Evolutionary conservation across 371 early-diverging fungal genomes (phyloP), one percentile per base, ranked within the genome.

Genomic region (Syncephalastrum contaminatum): DNA sequence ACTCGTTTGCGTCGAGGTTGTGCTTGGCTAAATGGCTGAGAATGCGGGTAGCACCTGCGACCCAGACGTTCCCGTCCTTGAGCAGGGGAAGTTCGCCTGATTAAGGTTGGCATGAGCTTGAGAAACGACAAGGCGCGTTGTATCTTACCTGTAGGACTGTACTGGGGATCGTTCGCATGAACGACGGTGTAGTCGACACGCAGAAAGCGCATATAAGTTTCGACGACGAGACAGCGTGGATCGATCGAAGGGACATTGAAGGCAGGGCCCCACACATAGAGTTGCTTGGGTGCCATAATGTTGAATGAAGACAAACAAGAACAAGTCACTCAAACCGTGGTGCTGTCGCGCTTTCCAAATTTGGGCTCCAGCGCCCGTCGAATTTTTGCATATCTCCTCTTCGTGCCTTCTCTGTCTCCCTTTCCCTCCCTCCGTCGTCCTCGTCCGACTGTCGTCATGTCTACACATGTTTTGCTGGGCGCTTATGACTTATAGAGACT

Each of bases 81-180:
- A 84, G 59, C 45, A 86, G 62, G 8, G 86, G 86, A n/a, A 86
- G 64, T 48, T 86, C 84, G 7, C 84, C 86, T 85, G 58, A 30
- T 13, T 22, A 6, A 14, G 8, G n/a, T 30, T 50, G 15, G 39
- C 27, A 53, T 21, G 19, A 10, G 24, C 16, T 40, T 27, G 20
- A 21, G 25, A 39, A 14, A 13, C 16, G 16, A 10, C 12, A 16
- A 43, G 18, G 42, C 22, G 44, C 27, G 51, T 53, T 24, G n/a
- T 39, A 14, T 24, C 18, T 48, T 61, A 84, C 84, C 85, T 43
- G 83, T 84, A 39, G 80, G 81, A 45, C 83, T 83, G 16, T 68
- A 49, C 46, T 78, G 76, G 16, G 85, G 79, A 59, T 84, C 75
- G 57, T 81, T 84, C 56, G 73, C 74, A 42, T 72, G 62, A 46